These are phyloP conservation scores for Fusarium kyushuense DNA, from an alignment of 2,329 filamentous ascomycete genomes.

Conservation along the genomic window DNA sequence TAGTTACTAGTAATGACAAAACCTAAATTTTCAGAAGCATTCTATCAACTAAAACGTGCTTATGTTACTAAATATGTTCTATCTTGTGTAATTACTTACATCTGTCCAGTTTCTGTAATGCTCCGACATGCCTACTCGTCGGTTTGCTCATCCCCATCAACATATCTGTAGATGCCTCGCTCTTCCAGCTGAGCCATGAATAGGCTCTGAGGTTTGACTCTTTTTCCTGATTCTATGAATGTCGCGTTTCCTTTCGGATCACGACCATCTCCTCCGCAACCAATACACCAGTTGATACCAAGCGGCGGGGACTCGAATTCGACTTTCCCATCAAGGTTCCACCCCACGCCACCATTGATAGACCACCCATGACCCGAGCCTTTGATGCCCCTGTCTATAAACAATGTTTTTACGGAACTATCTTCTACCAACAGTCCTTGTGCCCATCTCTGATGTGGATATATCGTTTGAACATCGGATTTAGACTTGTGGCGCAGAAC, in stretches of 20 bases:
- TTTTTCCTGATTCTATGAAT: background rate
- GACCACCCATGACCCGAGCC: slow-evolving; percentile 43
- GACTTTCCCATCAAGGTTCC: slow-evolving; percentile 28
- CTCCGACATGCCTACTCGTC: too few species aligned
- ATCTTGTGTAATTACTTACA: too few species aligned
- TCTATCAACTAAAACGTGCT: accelerated
- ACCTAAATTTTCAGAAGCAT: background rate
- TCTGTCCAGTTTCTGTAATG: too few species aligned
- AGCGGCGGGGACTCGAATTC: slow-evolving; percentile 36
- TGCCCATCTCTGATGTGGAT: slow-evolving; percentile 43
- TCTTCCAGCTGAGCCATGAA: slow-evolving; percentile 30
- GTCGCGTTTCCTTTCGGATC: slow-evolving; percentile 25
- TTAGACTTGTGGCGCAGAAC: slow-evolving; percentile 30
- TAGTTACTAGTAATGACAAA: slow-evolving; percentile 9
- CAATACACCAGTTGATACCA: slow-evolving; percentile 43
- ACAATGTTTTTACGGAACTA: slow-evolving; percentile 7
- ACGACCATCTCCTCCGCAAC: background rate
- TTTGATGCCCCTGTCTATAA: slow-evolving; percentile 25
- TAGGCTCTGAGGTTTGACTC: slow-evolving; percentile 29
- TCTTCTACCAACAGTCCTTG: slow-evolving; percentile 41
- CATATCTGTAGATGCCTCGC: slow-evolving; percentile 6
- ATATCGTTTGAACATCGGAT: slow-evolving; percentile 35
- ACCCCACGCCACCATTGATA: slow-evolving; percentile 42
- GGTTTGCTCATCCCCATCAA: background rate
- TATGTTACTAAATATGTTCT: too few species aligned